These are phyloP conservation scores for Trifolium repens DNA, from an alignment of 306 rosid genomes.

Conservation along the genomic window DNA sequence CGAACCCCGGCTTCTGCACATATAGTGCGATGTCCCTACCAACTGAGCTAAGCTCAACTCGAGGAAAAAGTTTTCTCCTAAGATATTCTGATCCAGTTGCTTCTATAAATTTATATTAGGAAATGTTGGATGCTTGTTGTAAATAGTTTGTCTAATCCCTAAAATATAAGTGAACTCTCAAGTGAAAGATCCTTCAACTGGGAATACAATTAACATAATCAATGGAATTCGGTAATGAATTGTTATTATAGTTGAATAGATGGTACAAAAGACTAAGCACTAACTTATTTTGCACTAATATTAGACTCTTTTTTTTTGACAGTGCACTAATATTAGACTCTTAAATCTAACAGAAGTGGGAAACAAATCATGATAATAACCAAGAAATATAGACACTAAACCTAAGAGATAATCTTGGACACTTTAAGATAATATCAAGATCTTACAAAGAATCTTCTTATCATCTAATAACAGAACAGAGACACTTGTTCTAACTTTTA, in stretches of 20 bases:
- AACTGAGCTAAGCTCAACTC: no score
- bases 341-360: not conserved
- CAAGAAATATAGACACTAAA: not conserved
- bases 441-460: not conserved
- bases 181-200: not conserved
- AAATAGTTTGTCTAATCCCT: slow-evolving; percentile 1
- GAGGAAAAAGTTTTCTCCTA: not conserved
- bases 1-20: no score
- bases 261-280: not conserved
- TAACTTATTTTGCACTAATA: not conserved
- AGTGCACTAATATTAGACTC: not conserved
- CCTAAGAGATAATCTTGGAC: not conserved
- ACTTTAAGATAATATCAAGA: not conserved
- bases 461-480: slow-evolving; percentile 4
- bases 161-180: slow-evolving; percentile 5
- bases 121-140: not conserved
- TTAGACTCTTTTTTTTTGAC: not conserved
- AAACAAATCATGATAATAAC: not conserved
- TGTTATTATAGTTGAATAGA: not conserved
- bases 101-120: not conserved
- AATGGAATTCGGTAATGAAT: not conserved
- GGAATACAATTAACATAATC: slow-evolving; percentile 2
- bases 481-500: not conserved
- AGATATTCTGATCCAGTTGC: not conserved
- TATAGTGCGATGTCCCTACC: no score